Percentiles rank a stretch among this genome's conserved stretches.
phyloP scores from a whole-genome alignment of 768 basidiomycete genomes.

The Agaricus bisporus region DNA sequence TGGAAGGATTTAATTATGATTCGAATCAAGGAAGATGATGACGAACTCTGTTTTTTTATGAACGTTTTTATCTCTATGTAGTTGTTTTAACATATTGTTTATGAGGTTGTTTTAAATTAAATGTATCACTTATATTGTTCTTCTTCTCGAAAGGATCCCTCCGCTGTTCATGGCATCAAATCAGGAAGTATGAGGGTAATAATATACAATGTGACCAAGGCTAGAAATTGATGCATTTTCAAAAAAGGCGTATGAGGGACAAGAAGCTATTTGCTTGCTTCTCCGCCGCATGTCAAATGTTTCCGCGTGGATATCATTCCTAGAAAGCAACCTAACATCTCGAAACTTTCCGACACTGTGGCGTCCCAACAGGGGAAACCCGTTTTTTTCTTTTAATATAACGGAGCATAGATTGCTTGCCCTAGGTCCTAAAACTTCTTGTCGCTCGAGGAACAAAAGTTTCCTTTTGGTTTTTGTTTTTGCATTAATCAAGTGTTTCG shows the following conservation, averaged over 20 bases:
- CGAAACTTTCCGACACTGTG: neutral
- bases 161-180: neutral
- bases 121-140: neutral
- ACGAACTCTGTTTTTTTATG: no score
- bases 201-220: neutral
- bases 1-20: slow-evolving; percentile 27
- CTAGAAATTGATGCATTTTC: no score
- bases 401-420: neutral
- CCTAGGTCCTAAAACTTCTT: neutral
- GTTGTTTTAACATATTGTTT: no score
- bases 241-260: no score
- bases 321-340: no score
- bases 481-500: neutral
- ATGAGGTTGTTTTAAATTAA: no score
- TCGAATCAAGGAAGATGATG: neutral
- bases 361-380: neutral
- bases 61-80: no score
- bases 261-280: no score
- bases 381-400: neutral
- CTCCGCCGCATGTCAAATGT: neutral
- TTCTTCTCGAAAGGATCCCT: neutral
- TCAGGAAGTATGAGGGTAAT: neutral
- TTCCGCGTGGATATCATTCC: neutral
- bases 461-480: neutral
- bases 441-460: neutral